A percentile compares a stretch with the other conserved stretches of the same genome.
Evolutionary conservation across 2,329 filamentous ascomycete genomes (phyloP).

Genomic region (Hypoxylon rubiginosum): DNA sequence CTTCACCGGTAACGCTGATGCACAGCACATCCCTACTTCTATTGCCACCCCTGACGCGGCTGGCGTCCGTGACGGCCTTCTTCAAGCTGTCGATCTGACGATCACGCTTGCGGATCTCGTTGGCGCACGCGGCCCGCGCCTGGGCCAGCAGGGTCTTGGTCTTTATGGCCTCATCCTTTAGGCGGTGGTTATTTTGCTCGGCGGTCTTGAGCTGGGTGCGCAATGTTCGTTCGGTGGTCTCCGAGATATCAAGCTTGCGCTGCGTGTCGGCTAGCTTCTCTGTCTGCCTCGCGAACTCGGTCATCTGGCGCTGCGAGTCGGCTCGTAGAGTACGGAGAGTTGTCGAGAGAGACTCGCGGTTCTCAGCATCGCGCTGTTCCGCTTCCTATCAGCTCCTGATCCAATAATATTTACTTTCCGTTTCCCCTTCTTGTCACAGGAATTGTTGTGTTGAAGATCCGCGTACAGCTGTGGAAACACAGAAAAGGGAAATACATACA

Average conservation of each 20-base stretch:
- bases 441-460: no score
- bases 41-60: conserved; percentile 70
- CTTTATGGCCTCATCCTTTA: conserved; percentile 86
- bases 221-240: conserved; percentile 78
- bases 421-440: no score
- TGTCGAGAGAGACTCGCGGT: conserved; percentile 84
- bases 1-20: conserved; percentile 70
- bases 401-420: not conserved
- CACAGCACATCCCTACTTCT: conserved; percentile 68
- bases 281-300: conserved; percentile 72
- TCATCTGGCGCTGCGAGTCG: conserved; percentile 79
- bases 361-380: conserved; percentile 84
- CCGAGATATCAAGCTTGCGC: conserved; percentile 68
- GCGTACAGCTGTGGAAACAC: not conserved
- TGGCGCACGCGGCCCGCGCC: conserved; percentile 87
- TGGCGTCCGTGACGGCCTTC: conserved; percentile 82
- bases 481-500: conserved; percentile 67
- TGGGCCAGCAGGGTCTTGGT: conserved; percentile 86
- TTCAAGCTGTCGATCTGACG: conserved; percentile 90
- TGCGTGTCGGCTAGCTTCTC: conserved; percentile 68
- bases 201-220: conserved; percentile 79
- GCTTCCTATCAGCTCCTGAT: conserved; percentile 17
- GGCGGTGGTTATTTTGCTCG: conserved; percentile 78
- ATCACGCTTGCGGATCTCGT: conserved; percentile 91
- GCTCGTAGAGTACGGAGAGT: conserved; percentile 82